Percentiles rank a stretch among this genome's conserved stretches.
Conservation (phyloP, 139 green algal species). For the Eudorina sp. region DNA sequence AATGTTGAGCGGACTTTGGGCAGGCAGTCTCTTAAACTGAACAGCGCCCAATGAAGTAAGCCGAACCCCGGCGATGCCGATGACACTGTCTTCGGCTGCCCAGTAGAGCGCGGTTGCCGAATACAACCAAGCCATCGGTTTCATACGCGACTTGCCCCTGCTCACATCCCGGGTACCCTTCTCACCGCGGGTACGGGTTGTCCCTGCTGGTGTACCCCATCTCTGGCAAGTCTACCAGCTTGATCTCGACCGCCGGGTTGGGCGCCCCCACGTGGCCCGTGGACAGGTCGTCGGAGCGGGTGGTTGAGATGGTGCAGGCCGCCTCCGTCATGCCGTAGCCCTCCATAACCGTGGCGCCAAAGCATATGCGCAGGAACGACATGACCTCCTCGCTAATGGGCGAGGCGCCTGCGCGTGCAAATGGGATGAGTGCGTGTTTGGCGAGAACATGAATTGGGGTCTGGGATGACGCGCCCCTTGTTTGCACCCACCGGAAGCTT, state of each 20-base stretch:
- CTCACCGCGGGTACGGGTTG: constrained; percentile 81
- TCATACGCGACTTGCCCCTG: neutral
- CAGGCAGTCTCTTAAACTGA: too few relatives aligned
- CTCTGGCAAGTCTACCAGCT: constrained; percentile 96
- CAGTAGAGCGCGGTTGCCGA: too few relatives aligned
- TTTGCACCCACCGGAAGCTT: neutral
- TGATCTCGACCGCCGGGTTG: constrained; percentile 87
- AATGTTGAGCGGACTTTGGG: too few relatives aligned
- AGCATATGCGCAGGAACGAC: constrained; percentile 94
- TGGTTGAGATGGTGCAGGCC: constrained; percentile 86
- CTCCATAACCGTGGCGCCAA: constrained; percentile 84
- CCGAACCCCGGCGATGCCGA: too few relatives aligned
- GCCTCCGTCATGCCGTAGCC: constrained; percentile 90
- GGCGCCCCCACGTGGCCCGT: constrained; percentile 89
- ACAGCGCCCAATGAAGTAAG: too few relatives aligned
- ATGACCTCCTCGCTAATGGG: constrained; percentile 93
- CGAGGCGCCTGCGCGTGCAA: constrained; percentile 82
- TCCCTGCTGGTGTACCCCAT: constrained; percentile 94
- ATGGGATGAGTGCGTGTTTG: too few relatives aligned
- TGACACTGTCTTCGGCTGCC: too few relatives aligned
- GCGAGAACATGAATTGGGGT: too few relatives aligned
- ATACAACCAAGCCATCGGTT: neutral
- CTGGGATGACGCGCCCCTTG: too few relatives aligned
- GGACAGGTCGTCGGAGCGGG: constrained; percentile 71
- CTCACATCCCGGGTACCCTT: neutral